Evolutionary conservation across 1,284 basidiomycete genomes (phyloP).

Genomic region (Bjerkandera adusta): DNA sequence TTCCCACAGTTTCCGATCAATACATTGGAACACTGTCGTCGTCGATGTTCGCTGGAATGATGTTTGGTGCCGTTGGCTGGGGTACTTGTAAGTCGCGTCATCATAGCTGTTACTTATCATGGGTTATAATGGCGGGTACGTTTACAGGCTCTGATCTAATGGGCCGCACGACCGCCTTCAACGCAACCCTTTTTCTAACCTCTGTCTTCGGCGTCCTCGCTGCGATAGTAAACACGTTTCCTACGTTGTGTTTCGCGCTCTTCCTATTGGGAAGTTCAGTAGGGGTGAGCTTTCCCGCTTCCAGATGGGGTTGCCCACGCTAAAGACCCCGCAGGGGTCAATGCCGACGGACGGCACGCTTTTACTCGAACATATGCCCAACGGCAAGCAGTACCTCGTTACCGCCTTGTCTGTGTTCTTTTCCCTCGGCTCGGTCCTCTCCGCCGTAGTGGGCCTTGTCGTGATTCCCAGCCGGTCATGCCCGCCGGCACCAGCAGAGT

Average conservation of each 20-base stretch:
- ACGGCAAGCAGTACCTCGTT: constrained; percentile 87
- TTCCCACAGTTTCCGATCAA: constrained; percentile 60
- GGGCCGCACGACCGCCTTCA: constrained; percentile 89
- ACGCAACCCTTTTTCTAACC: constrained; percentile 88
- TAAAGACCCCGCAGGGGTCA: constrained; percentile 57
- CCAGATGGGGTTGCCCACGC: constrained; percentile 15
- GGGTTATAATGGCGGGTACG: neutral
- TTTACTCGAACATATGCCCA: constrained; percentile 92
- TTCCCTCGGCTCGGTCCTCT: constrained; percentile 84
- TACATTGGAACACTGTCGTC: constrained; percentile 77
- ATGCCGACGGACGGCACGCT: constrained; percentile 98
- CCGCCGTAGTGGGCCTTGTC: constrained; percentile 75
- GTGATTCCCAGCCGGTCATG: constrained; percentile 83
- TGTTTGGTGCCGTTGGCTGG: constrained; percentile 93
- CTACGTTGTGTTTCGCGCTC: constrained; percentile 70
- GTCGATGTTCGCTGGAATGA: constrained; percentile 91
- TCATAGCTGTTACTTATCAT: constrained; percentile 6
- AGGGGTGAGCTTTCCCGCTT: constrained; percentile 51
- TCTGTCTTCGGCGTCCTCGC: constrained; percentile 86
- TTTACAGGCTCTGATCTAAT: constrained; percentile 65
- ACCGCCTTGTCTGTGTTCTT: constrained; percentile 97
- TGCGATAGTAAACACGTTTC: constrained; percentile 75
- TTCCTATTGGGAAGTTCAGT: constrained; percentile 92
- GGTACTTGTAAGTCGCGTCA: constrained; percentile 62
- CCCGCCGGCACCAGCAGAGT: constrained; percentile 41